Evolutionary conservation across 2,329 filamentous ascomycete species (phyloP).

Genomic region (Parastagonospora avenae): DNA sequence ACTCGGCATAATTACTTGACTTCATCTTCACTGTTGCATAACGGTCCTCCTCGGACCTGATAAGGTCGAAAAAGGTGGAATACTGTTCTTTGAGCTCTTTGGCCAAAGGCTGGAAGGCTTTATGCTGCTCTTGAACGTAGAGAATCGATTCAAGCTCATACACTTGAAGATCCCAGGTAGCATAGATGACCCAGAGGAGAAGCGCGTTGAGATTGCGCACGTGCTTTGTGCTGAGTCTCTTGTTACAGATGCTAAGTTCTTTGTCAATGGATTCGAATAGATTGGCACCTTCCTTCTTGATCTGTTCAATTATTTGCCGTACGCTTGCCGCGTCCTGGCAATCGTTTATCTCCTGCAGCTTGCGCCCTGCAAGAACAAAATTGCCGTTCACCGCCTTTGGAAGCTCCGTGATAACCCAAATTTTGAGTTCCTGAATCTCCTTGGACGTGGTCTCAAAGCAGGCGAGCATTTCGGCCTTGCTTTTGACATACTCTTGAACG

Average conservation of each 20-base stretch:
- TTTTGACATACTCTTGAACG: background rate
- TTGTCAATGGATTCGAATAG: background rate
- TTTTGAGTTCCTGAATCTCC: background rate
- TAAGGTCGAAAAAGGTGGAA: background rate
- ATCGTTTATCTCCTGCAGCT: background rate
- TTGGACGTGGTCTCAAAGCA: background rate
- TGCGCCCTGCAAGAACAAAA: background rate
- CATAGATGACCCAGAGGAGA: background rate
- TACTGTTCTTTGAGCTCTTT: background rate
- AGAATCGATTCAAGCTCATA: background rate
- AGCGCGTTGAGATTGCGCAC: background rate
- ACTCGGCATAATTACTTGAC: background rate
- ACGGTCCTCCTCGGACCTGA: background rate
- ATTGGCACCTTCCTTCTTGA: background rate
- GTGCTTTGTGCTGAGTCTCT: background rate
- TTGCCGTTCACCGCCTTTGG: background rate
- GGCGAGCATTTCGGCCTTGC: background rate
- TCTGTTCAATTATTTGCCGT: background rate
- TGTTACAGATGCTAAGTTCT: background rate
- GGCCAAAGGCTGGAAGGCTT: background rate
- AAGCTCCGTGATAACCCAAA: background rate
- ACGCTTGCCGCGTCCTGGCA: background rate
- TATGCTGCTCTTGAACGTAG: background rate
- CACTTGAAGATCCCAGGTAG: background rate
- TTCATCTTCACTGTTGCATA: background rate